Percentiles rank a stretch among this genome's conserved stretches.
Conservation (phyloP, 1,139 yeast genomes). For the Keqinozyma sinolaborantium region DNA sequence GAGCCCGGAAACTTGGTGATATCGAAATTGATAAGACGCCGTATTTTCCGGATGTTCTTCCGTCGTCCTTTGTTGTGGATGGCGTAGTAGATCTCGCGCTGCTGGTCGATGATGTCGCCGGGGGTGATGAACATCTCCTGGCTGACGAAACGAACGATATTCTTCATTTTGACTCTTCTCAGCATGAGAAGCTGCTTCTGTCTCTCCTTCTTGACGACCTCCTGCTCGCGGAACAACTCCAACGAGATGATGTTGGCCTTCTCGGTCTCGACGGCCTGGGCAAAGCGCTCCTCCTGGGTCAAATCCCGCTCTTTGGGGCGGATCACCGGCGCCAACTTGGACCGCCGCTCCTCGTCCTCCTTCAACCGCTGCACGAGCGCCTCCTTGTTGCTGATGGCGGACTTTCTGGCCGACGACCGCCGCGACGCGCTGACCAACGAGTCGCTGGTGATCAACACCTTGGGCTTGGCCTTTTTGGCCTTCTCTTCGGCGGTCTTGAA, state of each 20-base stretch:
- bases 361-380: conserved; percentile 72
- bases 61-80: conserved; percentile 31
- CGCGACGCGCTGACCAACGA: conserved; percentile 48
- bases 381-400: conserved; percentile 76
- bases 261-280: conserved; percentile 86
- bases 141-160: conserved; percentile 52
- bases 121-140: conserved; percentile 42
- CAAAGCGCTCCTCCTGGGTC: conserved; percentile 84
- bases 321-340: conserved; percentile 41
- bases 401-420: conserved; percentile 73
- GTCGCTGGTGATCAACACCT: conserved; percentile 36
- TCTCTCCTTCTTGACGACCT: conserved; percentile 71
- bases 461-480: conserved; percentile 15
- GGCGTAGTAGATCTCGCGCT: conserved; percentile 23
- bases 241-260: conserved; percentile 68
- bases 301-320: conserved; percentile 46
- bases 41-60: conserved; percentile 21
- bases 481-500: conserved; percentile 20
- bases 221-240: conserved; percentile 78
- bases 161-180: conserved; percentile 53
- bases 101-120: conserved; percentile 51
- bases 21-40: conserved; percentile 12
- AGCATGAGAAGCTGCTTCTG: conserved; percentile 72
- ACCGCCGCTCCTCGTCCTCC: conserved; percentile 67
- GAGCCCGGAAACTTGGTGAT: conserved; percentile 31